Percentiles rank a stretch among this genome's conserved stretches.
Evolutionary conservation across 2,329 filamentous ascomycete genomes (phyloP).

Genomic region (Colletotrichum eremochloae): DNA sequence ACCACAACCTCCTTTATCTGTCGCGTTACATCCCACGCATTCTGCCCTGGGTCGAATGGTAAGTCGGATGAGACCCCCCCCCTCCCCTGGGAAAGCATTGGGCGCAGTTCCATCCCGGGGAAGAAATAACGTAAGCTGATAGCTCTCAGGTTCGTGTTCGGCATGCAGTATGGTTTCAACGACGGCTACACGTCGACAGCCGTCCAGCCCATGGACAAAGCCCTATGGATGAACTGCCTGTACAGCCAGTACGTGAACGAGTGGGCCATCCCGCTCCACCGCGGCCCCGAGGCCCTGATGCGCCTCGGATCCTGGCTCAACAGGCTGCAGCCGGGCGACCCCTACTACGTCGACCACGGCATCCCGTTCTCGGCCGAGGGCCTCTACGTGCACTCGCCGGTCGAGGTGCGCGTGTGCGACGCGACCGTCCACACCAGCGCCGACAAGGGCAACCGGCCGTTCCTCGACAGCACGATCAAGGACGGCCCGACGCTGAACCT

Average conservation of each 20-base stretch:
- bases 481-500: conserved; percentile 86
- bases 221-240: conserved; percentile 94
- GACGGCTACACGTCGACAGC: conserved; percentile 76
- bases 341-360: conserved; percentile 71
- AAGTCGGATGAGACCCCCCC: neutral
- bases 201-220: conserved; percentile 84
- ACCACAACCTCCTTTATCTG: conserved; percentile 90
- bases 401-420: conserved; percentile 90
- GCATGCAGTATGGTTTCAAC: conserved; percentile 95
- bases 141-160: conserved; percentile 82
- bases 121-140: neutral
- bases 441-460: conserved; percentile 53
- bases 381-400: conserved; percentile 89
- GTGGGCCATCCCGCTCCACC: conserved; percentile 90
- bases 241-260: conserved; percentile 99
- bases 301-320: conserved; percentile 90
- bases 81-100: neutral
- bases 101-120: neutral
- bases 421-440: conserved; percentile 61
- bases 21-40: conserved; percentile 83
- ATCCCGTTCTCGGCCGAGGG: conserved; percentile 85
- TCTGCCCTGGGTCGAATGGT: conserved; percentile 90
- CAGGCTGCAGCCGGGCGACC: conserved; percentile 71
- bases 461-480: conserved; percentile 77
- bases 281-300: conserved; percentile 87